Evolutionary conservation across 495 filamentous ascomycete genomes (phyloP).

Genomic region (Filosporella fistucella): DNA sequence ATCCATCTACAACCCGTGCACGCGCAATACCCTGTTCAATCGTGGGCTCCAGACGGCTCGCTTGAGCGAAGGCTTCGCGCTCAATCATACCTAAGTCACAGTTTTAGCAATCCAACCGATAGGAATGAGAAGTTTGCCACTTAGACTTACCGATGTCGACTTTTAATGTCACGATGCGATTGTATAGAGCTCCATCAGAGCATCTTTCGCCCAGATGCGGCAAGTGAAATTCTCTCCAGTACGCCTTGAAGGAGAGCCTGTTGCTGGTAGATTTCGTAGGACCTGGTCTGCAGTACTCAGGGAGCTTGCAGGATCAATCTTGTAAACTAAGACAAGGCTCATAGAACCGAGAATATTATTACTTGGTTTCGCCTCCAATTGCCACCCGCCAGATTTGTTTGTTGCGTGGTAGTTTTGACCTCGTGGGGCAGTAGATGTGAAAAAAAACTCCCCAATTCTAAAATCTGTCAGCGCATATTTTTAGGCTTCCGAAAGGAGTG

Average conservation of each 20-base stretch:
- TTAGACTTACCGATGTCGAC: slow-evolving; percentile 11
- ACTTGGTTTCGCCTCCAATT: not conserved
- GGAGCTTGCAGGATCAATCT: slow-evolving; percentile 1
- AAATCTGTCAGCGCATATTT: not conserved
- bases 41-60: not conserved
- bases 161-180: not conserved
- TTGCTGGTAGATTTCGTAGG: slow-evolving; percentile 4
- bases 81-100: not conserved
- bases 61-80: not conserved
- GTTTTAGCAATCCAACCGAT: no score
- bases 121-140: no score
- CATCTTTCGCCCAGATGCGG: slow-evolving; percentile 10
- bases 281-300: not conserved
- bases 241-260: slow-evolving; percentile 2
- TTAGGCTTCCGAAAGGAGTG: not conserved
- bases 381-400: slow-evolving; percentile 6
- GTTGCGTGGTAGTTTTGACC: slow-evolving; percentile 11
- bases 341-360: not conserved
- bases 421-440: not conserved
- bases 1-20: no score
- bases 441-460: not conserved
- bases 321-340: not conserved
- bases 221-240: slow-evolving; percentile 10
- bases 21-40: no score
- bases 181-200: slow-evolving; percentile 1